These are phyloP conservation scores for Pseudonectria buxi DNA, from an alignment of 2,329 filamentous ascomycete species.

Conservation along the genomic window DNA sequence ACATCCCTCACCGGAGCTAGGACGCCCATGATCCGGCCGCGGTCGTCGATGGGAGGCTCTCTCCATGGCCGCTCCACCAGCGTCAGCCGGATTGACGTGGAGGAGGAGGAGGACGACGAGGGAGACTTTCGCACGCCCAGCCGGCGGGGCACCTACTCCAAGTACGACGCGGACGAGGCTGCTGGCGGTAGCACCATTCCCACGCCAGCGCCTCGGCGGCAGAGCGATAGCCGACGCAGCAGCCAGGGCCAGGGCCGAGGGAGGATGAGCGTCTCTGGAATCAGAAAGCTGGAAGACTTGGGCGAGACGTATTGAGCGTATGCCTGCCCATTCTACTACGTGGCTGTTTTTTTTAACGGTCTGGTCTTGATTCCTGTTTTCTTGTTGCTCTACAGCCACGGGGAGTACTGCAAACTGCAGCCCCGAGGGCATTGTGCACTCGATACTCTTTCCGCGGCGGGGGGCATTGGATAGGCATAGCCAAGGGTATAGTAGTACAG, in stretches of 20 bases:
- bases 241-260: constrained; percentile 34
- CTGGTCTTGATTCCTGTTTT: constrained; percentile 15
- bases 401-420: no score
- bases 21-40: constrained; percentile 62
- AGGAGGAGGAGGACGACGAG: constrained; percentile 37
- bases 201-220: constrained; percentile 36
- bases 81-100: constrained; percentile 47
- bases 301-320: constrained; percentile 46
- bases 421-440: no score
- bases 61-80: constrained; percentile 52
- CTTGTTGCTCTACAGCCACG: not conserved
- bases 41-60: constrained; percentile 64
- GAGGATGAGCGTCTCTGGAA: constrained; percentile 27
- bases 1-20: constrained; percentile 54
- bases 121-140: constrained; percentile 44
- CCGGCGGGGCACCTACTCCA: constrained; percentile 47
- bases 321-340: constrained; percentile 1
- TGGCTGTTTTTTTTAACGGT: constrained; percentile 10
- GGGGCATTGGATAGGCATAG: no score
- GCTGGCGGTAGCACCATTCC: constrained; percentile 40
- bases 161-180: constrained; percentile 36
- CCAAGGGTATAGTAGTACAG: no score
- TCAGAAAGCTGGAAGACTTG: constrained; percentile 40
- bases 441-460: no score
- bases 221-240: constrained; percentile 38